Percentiles rank a stretch among this genome's conserved stretches.
phyloP scores from a whole-genome alignment of 1,284 basidiomycete species.

The Tilletia indica region DNA sequence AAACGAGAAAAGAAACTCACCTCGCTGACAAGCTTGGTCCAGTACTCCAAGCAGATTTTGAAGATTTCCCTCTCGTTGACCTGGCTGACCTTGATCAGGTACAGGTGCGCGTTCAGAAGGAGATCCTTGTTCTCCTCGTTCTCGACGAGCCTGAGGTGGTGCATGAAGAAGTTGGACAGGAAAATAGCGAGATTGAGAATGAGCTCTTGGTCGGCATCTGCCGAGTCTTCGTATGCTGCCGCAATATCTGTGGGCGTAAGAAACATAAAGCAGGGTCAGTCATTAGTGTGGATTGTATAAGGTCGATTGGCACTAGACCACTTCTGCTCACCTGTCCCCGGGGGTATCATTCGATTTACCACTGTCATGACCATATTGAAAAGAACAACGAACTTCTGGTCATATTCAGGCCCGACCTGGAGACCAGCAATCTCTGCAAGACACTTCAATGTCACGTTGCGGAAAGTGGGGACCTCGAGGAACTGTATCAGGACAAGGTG shows the following conservation, averaged over 20 bases:
- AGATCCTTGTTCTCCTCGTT: conserved; percentile 88
- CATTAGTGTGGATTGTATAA: not conserved
- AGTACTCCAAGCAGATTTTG: conserved; percentile 99
- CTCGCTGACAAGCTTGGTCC: conserved; percentile 87
- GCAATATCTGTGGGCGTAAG: conserved; percentile 66
- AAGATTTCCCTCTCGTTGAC: conserved; percentile 98
- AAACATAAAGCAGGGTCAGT: not conserved
- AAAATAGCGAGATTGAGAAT: conserved; percentile 95
- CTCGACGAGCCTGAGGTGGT: conserved; percentile 88
- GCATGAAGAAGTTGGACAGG: conserved; percentile 84
- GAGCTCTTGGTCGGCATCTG: conserved; percentile 92
- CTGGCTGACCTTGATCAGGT: conserved; percentile 97
- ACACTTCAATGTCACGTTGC: conserved; percentile 96
- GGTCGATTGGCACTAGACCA: not conserved
- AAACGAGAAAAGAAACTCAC: not conserved
- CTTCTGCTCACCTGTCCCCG: conserved; percentile 68
- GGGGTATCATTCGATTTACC: conserved; percentile 59
- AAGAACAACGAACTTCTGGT: conserved; percentile 93
- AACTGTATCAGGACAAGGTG: conserved; percentile 64
- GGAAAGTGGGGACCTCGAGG: conserved; percentile 93
- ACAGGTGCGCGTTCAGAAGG: conserved; percentile 76
- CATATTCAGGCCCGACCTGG: conserved; percentile 96
- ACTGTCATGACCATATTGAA: conserved; percentile 69
- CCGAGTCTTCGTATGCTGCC: conserved; percentile 83
- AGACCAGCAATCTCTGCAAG: conserved; percentile 84